Percentiles rank a stretch among this genome's conserved stretches.
phyloP scores from a whole-genome alignment of 352 stramenopile genomes.

The Globisporangium cederbergense region DNA sequence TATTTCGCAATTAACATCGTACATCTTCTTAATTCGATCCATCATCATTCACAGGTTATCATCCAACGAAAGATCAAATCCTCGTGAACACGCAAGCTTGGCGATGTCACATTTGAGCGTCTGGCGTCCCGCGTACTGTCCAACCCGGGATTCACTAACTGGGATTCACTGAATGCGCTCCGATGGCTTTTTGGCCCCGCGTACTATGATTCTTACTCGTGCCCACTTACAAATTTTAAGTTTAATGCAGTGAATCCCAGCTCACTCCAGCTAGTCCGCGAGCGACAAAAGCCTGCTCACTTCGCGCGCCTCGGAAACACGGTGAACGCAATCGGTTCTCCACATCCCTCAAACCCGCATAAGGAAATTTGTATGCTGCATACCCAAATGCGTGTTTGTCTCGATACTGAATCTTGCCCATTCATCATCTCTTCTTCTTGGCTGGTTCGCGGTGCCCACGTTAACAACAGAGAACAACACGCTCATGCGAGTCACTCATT shows the following conservation, averaged over 20 bases:
- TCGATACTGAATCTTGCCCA: background rate
- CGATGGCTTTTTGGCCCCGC: slow-evolving; percentile 13
- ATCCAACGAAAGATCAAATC: slow-evolving; percentile 6
- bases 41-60: background rate
- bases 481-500: slow-evolving; percentile 21
- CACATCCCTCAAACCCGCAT: slow-evolving; percentile 20
- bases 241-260: slow-evolving; percentile 13
- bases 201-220: slow-evolving; percentile 12
- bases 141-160: background rate
- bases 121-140: slow-evolving; percentile 30
- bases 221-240: slow-evolving; percentile 5
- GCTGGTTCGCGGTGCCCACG: background rate
- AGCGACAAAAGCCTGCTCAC: slow-evolving; percentile 12
- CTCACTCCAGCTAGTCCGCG: slow-evolving; percentile 9
- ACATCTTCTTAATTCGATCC: background rate
- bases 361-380: slow-evolving; percentile 26
- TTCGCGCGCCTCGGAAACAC: slow-evolving; percentile 22
- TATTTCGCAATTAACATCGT: no score
- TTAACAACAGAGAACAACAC: background rate
- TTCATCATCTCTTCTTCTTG: background rate
- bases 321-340: slow-evolving; percentile 12
- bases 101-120: slow-evolving; percentile 1
- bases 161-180: slow-evolving; percentile 15
- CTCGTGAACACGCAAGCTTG: slow-evolving; percentile 11
- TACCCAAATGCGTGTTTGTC: slow-evolving; percentile 20